A percentile compares a stretch with the other conserved stretches of the same genome.
Evolutionary conservation across 2,329 filamentous ascomycete genomes (phyloP).

Genomic region (Incumbomyces delicatus): DNA sequence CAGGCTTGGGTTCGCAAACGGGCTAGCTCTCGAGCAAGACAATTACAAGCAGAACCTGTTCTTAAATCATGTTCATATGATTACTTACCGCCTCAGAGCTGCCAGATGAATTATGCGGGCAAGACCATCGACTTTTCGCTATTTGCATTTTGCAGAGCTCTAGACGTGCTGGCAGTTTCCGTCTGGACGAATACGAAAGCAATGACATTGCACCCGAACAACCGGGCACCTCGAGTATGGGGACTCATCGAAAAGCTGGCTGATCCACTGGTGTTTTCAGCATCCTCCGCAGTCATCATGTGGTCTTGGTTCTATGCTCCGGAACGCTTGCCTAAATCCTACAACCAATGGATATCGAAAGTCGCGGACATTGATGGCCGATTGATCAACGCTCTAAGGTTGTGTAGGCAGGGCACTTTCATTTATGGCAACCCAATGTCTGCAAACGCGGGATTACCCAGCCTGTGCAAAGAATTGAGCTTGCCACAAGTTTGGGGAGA

Average conservation of each 20-base stretch:
- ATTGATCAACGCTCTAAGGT: conserved; percentile 63
- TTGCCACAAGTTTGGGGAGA: conserved; percentile 65
- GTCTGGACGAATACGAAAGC: conserved; percentile 47
- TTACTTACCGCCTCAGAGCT: conserved; percentile 12
- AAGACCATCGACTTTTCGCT: conserved; percentile 73
- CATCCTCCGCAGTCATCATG: conserved; percentile 69
- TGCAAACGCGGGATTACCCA: conserved; percentile 55
- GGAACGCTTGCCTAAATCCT: conserved; percentile 58
- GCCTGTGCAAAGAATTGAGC: conserved; percentile 62
- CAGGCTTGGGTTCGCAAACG: conserved; percentile 16
- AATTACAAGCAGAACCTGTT: background rate
- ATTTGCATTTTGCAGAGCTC: conserved; percentile 62
- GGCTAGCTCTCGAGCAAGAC: conserved; percentile 13
- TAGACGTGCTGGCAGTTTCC: conserved; percentile 60
- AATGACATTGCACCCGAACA: conserved; percentile 12
- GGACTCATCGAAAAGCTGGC: conserved; percentile 34
- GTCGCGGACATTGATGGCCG: conserved; percentile 66
- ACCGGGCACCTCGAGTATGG: conserved; percentile 29
- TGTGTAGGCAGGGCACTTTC: conserved; percentile 53
- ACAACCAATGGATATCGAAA: conserved; percentile 72
- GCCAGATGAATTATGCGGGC: conserved; percentile 45
- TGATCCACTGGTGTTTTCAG: conserved; percentile 63
- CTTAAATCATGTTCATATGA: conserved; percentile 12
- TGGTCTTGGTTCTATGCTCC: conserved; percentile 80
- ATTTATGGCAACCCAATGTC: conserved; percentile 66